Evolutionary conservation across 2,329 filamentous ascomycete species (phyloP).

Genomic region (Sporothrix mexicana): DNA sequence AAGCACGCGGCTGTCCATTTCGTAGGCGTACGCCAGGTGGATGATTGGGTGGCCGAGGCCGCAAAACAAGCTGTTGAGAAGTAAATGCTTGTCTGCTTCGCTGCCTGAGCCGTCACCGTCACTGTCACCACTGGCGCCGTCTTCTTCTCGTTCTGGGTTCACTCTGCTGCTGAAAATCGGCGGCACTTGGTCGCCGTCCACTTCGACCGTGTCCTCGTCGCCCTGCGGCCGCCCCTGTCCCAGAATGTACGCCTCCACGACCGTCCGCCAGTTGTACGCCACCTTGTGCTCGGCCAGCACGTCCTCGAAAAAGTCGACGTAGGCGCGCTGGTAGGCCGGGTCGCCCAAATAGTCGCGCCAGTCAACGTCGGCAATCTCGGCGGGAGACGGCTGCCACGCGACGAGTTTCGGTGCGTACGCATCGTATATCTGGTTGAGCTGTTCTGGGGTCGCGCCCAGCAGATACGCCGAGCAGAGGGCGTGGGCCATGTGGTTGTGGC

Average conservation of each 20-base stretch:
- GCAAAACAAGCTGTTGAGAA: constrained; percentile 51
- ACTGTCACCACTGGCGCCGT: background rate
- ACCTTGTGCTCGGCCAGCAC: constrained; percentile 71
- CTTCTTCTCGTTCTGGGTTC: background rate
- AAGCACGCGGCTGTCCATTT: constrained; percentile 82
- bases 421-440: constrained; percentile 83
- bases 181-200: background rate
- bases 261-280: constrained; percentile 82
- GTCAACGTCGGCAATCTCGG: constrained; percentile 80
- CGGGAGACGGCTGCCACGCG: constrained; percentile 81
- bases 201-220: constrained; percentile 17
- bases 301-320: constrained; percentile 95
- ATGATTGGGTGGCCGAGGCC: constrained; percentile 83
- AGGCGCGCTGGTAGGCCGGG: constrained; percentile 83
- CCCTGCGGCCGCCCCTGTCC: constrained; percentile 46
- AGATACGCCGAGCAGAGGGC: constrained; percentile 85
- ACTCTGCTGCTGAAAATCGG: constrained; percentile 2
- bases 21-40: constrained; percentile 91
- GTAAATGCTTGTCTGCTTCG: background rate
- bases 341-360: constrained; percentile 87
- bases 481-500: constrained; percentile 84
- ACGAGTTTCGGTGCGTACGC: constrained; percentile 73
- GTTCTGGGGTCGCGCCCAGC: constrained; percentile 73
- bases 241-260: constrained; percentile 79
- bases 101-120: background rate